phyloP scores from a whole-genome alignment of 371 early-diverging fungal genomes.

The Enteropsectra breve region DNA sequence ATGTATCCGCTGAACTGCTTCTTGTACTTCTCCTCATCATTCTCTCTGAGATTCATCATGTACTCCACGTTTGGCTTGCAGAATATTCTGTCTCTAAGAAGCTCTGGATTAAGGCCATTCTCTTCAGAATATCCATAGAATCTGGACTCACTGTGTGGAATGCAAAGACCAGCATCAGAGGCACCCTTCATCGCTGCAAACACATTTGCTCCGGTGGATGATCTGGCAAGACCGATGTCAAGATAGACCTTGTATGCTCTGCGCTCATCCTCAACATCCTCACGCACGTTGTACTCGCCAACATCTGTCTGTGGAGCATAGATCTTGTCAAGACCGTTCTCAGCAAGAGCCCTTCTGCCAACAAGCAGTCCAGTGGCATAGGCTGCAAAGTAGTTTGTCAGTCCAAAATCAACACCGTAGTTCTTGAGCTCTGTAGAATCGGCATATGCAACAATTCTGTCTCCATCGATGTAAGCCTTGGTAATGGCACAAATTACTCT shows the following conservation, averaged over 20 bases:
- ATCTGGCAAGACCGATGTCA: constrained; percentile 93
- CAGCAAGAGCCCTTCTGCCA: constrained; percentile 81
- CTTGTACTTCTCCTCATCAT: constrained; percentile 91
- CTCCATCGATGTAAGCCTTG: constrained; percentile 94
- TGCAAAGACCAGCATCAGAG: constrained; percentile 91
- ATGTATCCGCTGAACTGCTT: constrained; percentile 87
- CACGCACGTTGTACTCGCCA: constrained; percentile 77
- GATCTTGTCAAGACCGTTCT: constrained; percentile 74
- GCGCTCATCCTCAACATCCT: constrained; percentile 77
- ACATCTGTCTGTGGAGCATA: constrained; percentile 73
- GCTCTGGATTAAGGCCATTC: constrained; percentile 82
- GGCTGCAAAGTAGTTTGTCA: constrained; percentile 99
- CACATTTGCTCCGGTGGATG: constrained; percentile 94
- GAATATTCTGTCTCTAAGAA: constrained; percentile 89
- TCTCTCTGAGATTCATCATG: constrained; percentile 90
- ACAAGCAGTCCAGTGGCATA: constrained; percentile 95
- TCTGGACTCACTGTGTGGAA: constrained; percentile 92
- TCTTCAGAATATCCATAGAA: constrained; percentile 86
- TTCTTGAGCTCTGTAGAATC: constrained; percentile 92
- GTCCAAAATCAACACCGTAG: constrained; percentile 94
- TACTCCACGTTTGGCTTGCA: constrained; percentile 93
- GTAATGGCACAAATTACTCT: constrained; percentile 93
- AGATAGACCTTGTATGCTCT: constrained; percentile 96
- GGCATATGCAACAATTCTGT: constrained; percentile 86
- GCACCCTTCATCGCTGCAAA: constrained; percentile 99